Evolutionary conservation across 2,329 filamentous ascomycete species (phyloP).

Genomic region (Diaporthe destruens): DNA sequence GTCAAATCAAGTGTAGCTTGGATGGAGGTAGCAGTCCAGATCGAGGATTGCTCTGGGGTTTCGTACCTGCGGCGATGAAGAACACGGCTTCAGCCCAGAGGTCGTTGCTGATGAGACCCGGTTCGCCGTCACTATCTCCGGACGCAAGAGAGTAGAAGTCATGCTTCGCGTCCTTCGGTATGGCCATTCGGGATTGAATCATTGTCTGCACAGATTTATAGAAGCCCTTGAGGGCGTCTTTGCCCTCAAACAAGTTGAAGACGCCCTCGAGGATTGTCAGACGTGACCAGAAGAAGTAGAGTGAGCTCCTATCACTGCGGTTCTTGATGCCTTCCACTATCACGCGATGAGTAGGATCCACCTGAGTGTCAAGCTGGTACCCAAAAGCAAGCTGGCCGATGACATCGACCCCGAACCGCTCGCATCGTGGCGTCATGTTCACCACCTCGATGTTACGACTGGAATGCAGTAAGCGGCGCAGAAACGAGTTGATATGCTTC

Average conservation of each 20-base stretch:
- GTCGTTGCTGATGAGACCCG: neutral
- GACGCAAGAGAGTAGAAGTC: conserved; percentile 44
- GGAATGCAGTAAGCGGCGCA: neutral
- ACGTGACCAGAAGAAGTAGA: neutral
- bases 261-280: neutral
- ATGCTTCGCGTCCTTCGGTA: conserved; percentile 35
- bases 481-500: conserved; percentile 42
- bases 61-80: conserved; percentile 44
- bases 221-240: neutral
- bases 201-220: neutral
- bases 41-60: too few species aligned
- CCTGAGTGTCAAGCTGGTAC: conserved; percentile 41
- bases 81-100: conserved; percentile 40
- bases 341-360: conserved; percentile 33
- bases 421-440: conserved; percentile 41
- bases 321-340: conserved; percentile 30
- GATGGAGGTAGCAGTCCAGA: too few species aligned
- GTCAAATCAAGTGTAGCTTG: too few species aligned
- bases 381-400: conserved; percentile 43
- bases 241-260: neutral
- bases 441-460: conserved; percentile 1
- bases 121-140: conserved; percentile 23
- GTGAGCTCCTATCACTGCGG: conserved; percentile 28
- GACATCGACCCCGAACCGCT: conserved; percentile 41
- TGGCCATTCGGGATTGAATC: conserved; percentile 5